Evolutionary conservation across 2,329 filamentous ascomycete species (phyloP), one percentile per base, ranked within the genome.

Genomic region (Helicocarpus griseus): DNA sequence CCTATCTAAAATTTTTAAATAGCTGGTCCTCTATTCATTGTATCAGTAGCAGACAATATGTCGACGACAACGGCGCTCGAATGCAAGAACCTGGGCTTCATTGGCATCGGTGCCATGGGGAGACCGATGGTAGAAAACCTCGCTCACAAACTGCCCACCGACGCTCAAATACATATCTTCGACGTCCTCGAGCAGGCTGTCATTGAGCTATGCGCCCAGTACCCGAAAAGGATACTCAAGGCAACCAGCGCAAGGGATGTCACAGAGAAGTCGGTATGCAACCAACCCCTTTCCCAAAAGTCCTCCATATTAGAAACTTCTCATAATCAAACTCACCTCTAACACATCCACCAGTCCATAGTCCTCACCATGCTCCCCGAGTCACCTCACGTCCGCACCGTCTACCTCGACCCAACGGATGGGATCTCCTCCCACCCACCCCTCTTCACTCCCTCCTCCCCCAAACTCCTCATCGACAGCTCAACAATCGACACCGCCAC

Each of bases 91-190:
- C 48, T 62, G 22, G 59, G 74, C 41, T 80, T 79, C 63, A 72
- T 80, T 43, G 77, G 77, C 56, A 68, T 79, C 1, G 77, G 77
- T n/a, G 69, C 72, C 9, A 80, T 79, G 77, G 77, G 77, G 0
- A 69, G 67, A 49, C 76, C 76, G 9, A 80, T 80, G 76, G 69
- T 73, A 4, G 63, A 61, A 19, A 75, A 79, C 59, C 65, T 80
- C 22, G 69, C 73, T 8, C 68, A 69, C 21, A 78, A 77, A 56
- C 65, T 76, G 45, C 65, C 70, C 2, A 22, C 60, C 8, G 63
- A 68, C 9, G 71, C 72, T 7, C 65, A 65, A 3, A 70, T 79
- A 51, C 71, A 71, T 56, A 69, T 77, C 6, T 75, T 72, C 56
- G 77, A 80, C 58, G 69, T 79, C 3, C 66, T 72, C 4, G 62